Evolutionary conservation across 345 rosid genomes (phyloP).

Genomic region (Mallotus nudiflorus): DNA sequence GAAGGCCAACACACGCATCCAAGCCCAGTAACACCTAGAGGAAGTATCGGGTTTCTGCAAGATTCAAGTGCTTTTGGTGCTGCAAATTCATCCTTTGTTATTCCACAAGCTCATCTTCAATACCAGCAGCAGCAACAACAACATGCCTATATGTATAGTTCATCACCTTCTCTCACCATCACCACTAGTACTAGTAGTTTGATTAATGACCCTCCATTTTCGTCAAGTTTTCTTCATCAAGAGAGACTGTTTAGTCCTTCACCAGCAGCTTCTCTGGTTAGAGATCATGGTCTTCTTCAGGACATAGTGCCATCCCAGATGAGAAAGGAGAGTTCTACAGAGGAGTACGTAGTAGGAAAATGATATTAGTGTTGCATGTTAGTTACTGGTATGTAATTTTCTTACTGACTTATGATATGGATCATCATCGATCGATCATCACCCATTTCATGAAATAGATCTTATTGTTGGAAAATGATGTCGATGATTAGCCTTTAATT

Average conservation of each 20-base stretch:
- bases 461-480: constrained; percentile 10
- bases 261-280: constrained; percentile 34
- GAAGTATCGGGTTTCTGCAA: constrained; percentile 44
- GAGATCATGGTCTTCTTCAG: constrained; percentile 89
- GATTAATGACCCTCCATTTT: constrained; percentile 21
- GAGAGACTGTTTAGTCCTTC: constrained; percentile 33
- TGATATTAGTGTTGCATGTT: neutral
- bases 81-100: constrained; percentile 38
- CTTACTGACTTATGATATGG: constrained; percentile 22
- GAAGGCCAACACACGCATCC: constrained; percentile 92
- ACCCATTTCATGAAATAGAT: constrained; percentile 13
- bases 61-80: constrained; percentile 31
- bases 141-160: constrained; percentile 31
- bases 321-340: constrained; percentile 44
- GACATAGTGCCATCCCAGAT: constrained; percentile 84
- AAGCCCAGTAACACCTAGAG: constrained; percentile 72
- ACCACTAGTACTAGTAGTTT: constrained; percentile 19
- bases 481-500: neutral
- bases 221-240: constrained; percentile 33
- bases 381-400: constrained; percentile 37
- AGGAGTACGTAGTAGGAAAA: constrained; percentile 21
- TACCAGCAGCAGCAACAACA: constrained; percentile 42
- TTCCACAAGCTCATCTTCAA: constrained; percentile 47
- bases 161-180: constrained; percentile 39
- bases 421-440: neutral